Percentiles rank a stretch among this genome's conserved stretches.
Conservation (phyloP, 2,329 filamentous ascomycete species). For the Tolypocladium album region DNA sequence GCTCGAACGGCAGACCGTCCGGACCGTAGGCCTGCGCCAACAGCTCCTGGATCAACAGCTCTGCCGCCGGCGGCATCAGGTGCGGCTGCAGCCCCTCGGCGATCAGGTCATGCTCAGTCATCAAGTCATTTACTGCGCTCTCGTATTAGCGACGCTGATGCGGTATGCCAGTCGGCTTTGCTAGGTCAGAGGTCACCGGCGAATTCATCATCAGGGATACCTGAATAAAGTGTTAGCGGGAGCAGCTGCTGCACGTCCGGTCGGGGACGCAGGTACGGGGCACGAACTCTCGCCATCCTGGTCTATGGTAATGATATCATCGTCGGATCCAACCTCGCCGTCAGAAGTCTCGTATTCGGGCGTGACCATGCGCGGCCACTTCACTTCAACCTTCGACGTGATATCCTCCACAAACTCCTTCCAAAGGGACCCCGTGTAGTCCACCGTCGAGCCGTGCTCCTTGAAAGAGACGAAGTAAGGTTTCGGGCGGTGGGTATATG, state of each 20-base stretch:
- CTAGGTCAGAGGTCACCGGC: neutral
- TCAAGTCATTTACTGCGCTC: neutral
- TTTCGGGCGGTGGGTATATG: conserved; percentile 7
- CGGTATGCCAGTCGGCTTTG: neutral
- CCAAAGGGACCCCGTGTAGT: conserved; percentile 25
- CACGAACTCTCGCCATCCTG: neutral
- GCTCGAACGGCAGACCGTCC: neutral
- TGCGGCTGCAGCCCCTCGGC: conserved; percentile 3
- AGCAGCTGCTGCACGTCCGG: neutral
- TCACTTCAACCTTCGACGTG: conserved; percentile 8
- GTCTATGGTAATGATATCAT: neutral
- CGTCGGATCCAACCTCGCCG: conserved; percentile 1
- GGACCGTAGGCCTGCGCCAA: conserved; percentile 1
- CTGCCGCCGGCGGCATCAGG: conserved; percentile 8
- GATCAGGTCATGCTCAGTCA: neutral
- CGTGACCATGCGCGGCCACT: conserved; percentile 2
- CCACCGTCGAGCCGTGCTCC: neutral
- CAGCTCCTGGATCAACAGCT: conserved; percentile 15
- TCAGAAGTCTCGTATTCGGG: conserved; percentile 5
- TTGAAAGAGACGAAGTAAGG: conserved; percentile 7
- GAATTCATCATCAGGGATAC: neutral
- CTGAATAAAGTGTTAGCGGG: neutral
- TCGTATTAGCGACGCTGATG: neutral
- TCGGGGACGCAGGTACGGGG: neutral
- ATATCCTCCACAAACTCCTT: conserved; percentile 21